Percentiles rank a stretch among this genome's conserved stretches.
Evolutionary conservation across 2,329 filamentous ascomycete species (phyloP).

Genomic region (Aspergillus floridensis): DNA sequence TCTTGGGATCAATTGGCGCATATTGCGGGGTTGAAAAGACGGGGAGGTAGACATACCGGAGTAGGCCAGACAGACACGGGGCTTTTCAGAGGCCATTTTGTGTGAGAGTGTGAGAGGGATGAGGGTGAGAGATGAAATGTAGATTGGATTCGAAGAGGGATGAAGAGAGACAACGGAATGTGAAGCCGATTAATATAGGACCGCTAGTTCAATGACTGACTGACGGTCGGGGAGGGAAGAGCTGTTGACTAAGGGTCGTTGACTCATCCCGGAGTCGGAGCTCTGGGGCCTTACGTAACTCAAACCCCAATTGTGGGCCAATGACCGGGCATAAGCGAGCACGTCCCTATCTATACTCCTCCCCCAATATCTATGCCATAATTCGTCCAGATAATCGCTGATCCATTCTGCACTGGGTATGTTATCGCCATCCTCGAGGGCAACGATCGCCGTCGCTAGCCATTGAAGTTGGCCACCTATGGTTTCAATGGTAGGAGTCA

Average conservation of each 20-base stretch:
- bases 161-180: neutral
- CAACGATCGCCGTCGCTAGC: neutral
- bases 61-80: constrained; percentile 24
- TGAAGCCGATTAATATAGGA: neutral
- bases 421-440: neutral
- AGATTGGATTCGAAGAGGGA: neutral
- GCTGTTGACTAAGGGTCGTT: neutral
- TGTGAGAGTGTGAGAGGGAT: neutral
- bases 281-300: neutral
- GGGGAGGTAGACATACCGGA: constrained; percentile 17
- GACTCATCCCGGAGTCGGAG: neutral
- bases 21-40: neutral
- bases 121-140: neutral
- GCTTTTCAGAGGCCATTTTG: constrained; percentile 18
- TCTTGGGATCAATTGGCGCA: neutral
- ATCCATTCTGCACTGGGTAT: neutral
- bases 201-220: neutral
- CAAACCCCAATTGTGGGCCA: neutral
- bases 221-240: neutral
- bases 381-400: neutral
- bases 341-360: neutral
- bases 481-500: too few relatives aligned
- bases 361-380: neutral
- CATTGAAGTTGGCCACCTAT: neutral
- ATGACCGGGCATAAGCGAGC: neutral